Evolutionary conservation across 176 grass and related monocot species (phyloP), one percentile per base, ranked within the genome.

Genomic region (Pontederia crassipes): DNA sequence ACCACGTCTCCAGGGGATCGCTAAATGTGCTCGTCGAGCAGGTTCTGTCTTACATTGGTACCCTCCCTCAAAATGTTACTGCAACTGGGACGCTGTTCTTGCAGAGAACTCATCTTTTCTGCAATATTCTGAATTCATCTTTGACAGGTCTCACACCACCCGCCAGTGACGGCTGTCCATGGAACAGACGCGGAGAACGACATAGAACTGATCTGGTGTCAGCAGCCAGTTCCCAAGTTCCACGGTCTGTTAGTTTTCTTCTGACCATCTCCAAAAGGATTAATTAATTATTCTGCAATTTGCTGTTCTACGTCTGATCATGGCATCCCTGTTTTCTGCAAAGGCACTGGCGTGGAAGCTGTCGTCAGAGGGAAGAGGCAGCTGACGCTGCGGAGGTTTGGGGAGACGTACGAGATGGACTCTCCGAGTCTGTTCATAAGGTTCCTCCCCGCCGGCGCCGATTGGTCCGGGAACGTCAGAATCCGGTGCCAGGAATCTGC

Each of bases 1-100:
- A 98, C 80, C 93, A 98, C 73, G 87, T 85, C 20, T 83, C 87
- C 17, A 57, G 9, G 9, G 91, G 81, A 13, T 68, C 80, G 40
- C 79, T 98, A 55, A 80, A 88, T 59, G 73, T 98, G 13, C 84
- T 98, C 2, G 81, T 98, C 11, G 93, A 98, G 81, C 93, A 98
- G 85, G 88, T 83, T 62, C 48, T 24, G 1, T 24, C 20, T 24
- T 24, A 24, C 20, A 24, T 24, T 24, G 20, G 20, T 24, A 24
- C 20, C 20, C 0, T 24, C 20, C 20, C 20, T 24, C 20, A 24
- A 24, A 24, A 24, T 24, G 20, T 24, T 40, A 0, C 32, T 40
- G 32, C 32, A 40, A 40, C 32, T 40, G 32, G 32, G 32, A 7
- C 32, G 6, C 32, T 40, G 32, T 40, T 40, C 32, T 40, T 40